Conservation (phyloP, 805 yeast genomes). For the Teunomyces atbi region DNA sequence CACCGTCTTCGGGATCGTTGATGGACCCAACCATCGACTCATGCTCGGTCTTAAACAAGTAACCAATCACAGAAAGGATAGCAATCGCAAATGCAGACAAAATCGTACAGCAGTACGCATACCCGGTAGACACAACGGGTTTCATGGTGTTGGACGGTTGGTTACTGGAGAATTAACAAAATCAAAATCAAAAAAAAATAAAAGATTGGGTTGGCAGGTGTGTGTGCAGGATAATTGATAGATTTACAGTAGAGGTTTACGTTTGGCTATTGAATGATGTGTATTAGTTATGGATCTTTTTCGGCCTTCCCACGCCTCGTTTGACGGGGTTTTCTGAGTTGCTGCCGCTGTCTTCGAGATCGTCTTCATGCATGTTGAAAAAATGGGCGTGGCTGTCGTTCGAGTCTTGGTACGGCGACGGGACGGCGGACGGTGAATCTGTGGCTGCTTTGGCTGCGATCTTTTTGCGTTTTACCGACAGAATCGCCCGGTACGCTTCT, state of each 20-base stretch:
- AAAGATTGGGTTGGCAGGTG: too few species aligned
- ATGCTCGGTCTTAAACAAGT: conserved; percentile 73
- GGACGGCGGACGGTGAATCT: not conserved
- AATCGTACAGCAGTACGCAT: conserved; percentile 95
- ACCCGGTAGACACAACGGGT: conserved; percentile 55
- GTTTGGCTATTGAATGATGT: too few species aligned
- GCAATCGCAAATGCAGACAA: conserved; percentile 90
- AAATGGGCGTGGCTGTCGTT: not conserved
- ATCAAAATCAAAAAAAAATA: too few species aligned
- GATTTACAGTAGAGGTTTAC: too few species aligned
- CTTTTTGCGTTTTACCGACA: conserved; percentile 18
- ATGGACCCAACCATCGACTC: conserved; percentile 93
- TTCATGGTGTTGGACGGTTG: conserved; percentile 26
- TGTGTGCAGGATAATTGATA: not conserved
- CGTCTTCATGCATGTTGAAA: conserved; percentile 9
- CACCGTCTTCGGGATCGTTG: conserved; percentile 89
- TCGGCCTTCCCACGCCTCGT: not conserved
- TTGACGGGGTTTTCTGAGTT: conserved; percentile 8
- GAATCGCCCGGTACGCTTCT: conserved; percentile 27
- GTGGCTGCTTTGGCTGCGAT: not conserved
- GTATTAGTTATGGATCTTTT: not conserved
- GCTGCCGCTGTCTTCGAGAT: conserved; percentile 16
- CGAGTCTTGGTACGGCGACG: not conserved
- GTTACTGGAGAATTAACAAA: not conserved
- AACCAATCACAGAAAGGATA: conserved; percentile 81